phyloP scores from a whole-genome alignment of 176 grass and related monocot genomes.

The Oryza glaberrima region DNA sequence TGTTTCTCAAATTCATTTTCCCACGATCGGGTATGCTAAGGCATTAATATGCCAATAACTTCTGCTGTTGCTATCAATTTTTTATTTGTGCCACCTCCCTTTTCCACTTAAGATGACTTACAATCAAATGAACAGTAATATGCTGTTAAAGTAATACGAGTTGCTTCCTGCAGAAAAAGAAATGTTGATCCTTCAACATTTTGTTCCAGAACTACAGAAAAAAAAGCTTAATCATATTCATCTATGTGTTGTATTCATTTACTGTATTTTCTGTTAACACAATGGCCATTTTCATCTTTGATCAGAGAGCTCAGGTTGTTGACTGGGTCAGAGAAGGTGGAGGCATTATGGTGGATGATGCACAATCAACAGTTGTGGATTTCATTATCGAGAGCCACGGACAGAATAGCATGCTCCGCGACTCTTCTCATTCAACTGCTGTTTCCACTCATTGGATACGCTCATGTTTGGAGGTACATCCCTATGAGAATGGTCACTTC shows the following conservation, averaged over 20 bases:
- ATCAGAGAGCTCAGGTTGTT: conserved; percentile 81
- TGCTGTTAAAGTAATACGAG: conserved; percentile 18
- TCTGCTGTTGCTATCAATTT: conserved; percentile 22
- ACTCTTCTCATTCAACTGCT: conserved; percentile 56
- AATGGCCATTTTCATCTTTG: conserved; percentile 50
- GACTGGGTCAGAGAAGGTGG: conserved; percentile 81
- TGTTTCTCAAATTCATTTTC: conserved; percentile 90
- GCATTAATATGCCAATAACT: conserved; percentile 20
- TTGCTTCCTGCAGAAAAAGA: background rate
- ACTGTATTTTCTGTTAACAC: conserved; percentile 34
- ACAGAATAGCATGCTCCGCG: conserved; percentile 35
- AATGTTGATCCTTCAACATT: conserved; percentile 12
- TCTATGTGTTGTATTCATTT: background rate
- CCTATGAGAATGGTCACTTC: conserved; percentile 32
- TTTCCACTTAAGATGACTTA: conserved; percentile 22
- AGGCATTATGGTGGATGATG: conserved; percentile 61
- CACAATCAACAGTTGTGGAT: conserved; percentile 55
- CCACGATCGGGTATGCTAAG: conserved; percentile 61
- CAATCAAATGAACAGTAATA: conserved; percentile 20
- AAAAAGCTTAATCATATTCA: background rate
- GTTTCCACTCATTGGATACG: conserved; percentile 94
- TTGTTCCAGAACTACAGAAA: conserved; percentile 9
- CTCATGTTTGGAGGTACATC: conserved; percentile 80
- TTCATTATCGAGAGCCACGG: conserved; percentile 82
- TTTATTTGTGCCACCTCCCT: conserved; percentile 5